Evolutionary conservation across 441 rosid species (phyloP), one percentile per base, ranked within the genome.

Genomic region (Omphalea diandra): DNA sequence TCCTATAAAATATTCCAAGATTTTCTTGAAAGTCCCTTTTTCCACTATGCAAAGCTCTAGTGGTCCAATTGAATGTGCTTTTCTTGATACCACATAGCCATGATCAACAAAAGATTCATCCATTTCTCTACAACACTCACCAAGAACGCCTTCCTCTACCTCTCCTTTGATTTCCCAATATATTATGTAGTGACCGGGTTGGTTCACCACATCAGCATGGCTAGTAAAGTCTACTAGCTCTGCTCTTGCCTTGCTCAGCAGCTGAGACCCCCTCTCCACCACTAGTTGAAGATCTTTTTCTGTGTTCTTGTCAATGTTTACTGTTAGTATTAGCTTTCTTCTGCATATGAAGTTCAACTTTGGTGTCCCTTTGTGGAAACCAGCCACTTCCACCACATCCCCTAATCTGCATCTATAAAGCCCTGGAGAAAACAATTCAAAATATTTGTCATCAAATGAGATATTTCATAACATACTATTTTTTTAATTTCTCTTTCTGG

Each of bases 291-390:
- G 93, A 76, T 93, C 98, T 20, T 85, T 90, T 66, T 93, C 98
- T 0, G 95, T 93, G 81, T 88, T 93, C 80, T 93, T 93, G 90
- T 93, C 97, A 63, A 93, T 93, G 81, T 93, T 93, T 52, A 93
- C 78, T 1, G 89, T 83, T 65, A 93, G 74, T 32, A 93, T 78
- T 50, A 86, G 90, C 83, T 90, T 90, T 68, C 90, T 87, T 68
- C 98, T 82, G 85, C 91, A 88, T 74, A 90, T 80, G 77, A 85
- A 93, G 86, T 82, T 93, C 72, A 93, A 49, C 58, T 93, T 93
- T 6, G 98, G 98, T n/a, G 93, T 86, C 64, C 84, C 79, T 24
- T 82, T 86, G 73, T 90, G 84, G 75, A 88, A 90, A 18, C 95
- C 90, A 3, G 84, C 81, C 57, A 90, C 98, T 76, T 93, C 97